A percentile compares a stretch with the other conserved stretches of the same genome.
phyloP scores from a whole-genome alignment of 148 eudicot genomes.

The Rhododendron mucronatum region DNA sequence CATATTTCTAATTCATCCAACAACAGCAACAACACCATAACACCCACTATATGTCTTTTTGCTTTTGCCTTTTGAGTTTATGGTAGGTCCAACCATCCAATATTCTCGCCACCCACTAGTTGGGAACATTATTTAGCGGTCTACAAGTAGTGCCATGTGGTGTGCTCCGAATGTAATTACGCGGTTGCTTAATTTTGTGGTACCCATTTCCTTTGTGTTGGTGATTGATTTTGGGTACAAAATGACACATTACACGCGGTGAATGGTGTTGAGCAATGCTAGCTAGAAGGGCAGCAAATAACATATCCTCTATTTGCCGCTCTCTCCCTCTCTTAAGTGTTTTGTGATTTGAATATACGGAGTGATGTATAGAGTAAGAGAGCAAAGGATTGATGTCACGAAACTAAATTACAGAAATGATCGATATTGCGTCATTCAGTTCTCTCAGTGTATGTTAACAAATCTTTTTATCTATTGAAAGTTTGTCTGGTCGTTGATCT shows the following conservation, averaged over 20 bases:
- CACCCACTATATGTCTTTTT: background rate
- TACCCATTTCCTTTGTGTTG: too few species aligned
- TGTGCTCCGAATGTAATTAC: background rate
- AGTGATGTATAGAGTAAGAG: background rate
- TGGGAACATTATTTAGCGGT: background rate
- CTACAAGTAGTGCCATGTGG: background rate
- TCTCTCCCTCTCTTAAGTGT: background rate
- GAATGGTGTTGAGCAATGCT: background rate
- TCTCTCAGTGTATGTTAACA: too few species aligned
- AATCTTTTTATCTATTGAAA: too few species aligned
- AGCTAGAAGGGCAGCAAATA: too few species aligned
- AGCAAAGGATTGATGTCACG: background rate
- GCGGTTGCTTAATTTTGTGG: background rate
- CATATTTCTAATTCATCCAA: background rate
- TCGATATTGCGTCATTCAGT: too few species aligned
- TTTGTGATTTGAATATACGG: background rate
- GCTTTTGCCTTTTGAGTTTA: background rate
- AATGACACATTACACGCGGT: too few species aligned
- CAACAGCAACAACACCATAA: background rate
- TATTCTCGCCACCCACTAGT: background rate
- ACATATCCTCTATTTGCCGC: background rate
- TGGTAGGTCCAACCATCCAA: background rate
- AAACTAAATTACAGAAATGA: background rate
- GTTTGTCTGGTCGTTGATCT: too few species aligned
- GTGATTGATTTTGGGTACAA: too few species aligned